phyloP scores from a whole-genome alignment of 2,329 filamentous ascomycete species.

The Ophiocordyceps australis region DNA sequence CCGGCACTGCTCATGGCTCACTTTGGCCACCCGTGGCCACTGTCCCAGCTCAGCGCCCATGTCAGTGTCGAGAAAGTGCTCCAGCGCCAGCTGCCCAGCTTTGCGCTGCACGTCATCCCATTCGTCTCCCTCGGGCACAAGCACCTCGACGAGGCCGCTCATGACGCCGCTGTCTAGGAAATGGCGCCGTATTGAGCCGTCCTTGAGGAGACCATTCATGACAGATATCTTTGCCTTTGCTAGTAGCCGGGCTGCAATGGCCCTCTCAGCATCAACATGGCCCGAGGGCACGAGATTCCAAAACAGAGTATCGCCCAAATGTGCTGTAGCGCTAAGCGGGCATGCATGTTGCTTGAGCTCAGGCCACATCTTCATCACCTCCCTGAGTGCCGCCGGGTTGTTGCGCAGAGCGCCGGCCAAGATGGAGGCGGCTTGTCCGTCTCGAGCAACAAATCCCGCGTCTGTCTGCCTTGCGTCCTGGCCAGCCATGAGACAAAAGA shows the following conservation, averaged over 20 bases:
- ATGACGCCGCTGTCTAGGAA: conserved; percentile 38
- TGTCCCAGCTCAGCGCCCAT: conserved; percentile 39
- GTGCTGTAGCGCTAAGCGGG: conserved; percentile 6
- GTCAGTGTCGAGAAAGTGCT: conserved; percentile 48
- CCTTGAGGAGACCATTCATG: conserved; percentile 38
- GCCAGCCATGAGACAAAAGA: conserved; percentile 35
- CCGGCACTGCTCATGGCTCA: conserved; percentile 17
- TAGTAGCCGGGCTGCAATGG: conserved; percentile 9
- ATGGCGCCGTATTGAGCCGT: conserved; percentile 28
- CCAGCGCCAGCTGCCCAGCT: conserved; percentile 38
- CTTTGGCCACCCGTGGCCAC: conserved; percentile 27
- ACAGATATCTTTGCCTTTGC: conserved; percentile 25
- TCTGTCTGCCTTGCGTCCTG: conserved; percentile 7
- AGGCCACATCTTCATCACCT: conserved; percentile 29
- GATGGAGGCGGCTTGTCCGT: conserved; percentile 35
- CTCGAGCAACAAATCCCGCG: conserved; percentile 14
- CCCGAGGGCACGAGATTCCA: conserved; percentile 16
- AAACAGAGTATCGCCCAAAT: conserved; percentile 21
- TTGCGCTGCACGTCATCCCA: conserved; percentile 33
- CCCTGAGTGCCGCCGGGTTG: conserved; percentile 40
- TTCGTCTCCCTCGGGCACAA: conserved; percentile 24
- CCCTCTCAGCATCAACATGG: conserved; percentile 5
- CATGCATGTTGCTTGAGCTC: conserved; percentile 20
- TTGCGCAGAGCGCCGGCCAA: conserved; percentile 43
- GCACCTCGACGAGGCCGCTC: conserved; percentile 31